Conservation (phyloP, 1,284 basidiomycete species). For the Boletus mariae region DNA sequence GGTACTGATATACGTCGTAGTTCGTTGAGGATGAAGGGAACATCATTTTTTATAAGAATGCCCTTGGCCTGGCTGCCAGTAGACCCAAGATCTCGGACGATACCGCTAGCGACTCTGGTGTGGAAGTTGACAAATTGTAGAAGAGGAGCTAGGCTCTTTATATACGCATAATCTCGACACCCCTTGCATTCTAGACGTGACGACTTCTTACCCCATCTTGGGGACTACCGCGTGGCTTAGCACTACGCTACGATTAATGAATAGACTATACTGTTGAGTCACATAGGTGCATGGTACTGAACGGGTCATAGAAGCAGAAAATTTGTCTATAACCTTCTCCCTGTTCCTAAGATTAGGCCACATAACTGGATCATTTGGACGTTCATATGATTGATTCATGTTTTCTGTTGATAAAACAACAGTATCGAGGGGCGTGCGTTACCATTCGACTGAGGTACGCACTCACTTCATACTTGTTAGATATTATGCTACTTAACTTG, state of each 20-base stretch:
- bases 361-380: too few relatives aligned
- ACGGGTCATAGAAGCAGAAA: too few relatives aligned
- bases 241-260: conserved; percentile 1
- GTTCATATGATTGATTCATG: too few relatives aligned
- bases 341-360: too few relatives aligned
- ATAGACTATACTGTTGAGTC: neutral
- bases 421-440: too few relatives aligned
- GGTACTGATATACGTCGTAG: conserved; percentile 35
- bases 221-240: neutral
- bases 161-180: conserved; percentile 5
- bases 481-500: too few relatives aligned
- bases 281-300: too few relatives aligned
- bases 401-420: too few relatives aligned
- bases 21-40: conserved; percentile 93
- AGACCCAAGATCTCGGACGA: conserved; percentile 61
- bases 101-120: conserved; percentile 78
- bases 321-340: too few relatives aligned
- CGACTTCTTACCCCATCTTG: neutral
- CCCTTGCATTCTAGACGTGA: conserved; percentile 10
- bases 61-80: conserved; percentile 69
- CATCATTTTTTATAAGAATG: conserved; percentile 91
- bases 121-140: conserved; percentile 60
- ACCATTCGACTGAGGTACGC: too few relatives aligned
- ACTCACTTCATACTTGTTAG: too few relatives aligned
- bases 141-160: conserved; percentile 7